Base-by-base conservation (phyloP, 2,329 filamentous ascomycete species). In the Raffaelea albimanens region DNA sequence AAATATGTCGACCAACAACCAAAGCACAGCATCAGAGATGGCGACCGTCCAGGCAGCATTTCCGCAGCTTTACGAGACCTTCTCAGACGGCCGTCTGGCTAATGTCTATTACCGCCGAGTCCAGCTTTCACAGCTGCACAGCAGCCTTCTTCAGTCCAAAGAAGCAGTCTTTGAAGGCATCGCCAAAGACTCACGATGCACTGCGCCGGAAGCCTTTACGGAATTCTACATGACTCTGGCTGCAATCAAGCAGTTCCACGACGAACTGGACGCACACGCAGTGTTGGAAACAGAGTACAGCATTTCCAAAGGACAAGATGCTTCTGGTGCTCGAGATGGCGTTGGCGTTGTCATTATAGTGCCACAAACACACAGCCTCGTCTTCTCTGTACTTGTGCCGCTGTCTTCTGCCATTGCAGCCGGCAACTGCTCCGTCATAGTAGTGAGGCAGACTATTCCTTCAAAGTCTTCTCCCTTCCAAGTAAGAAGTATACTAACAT, bases 121-220 rank as follows among this genome's bases (percentile, higher is more conserved):
- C 4, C 66, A 69, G 50, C 63, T 71, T 20, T 58, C 61, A 39
- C 53, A 52, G 9, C 56, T 71, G 1, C 67, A 69, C 47, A 43
- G 56, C 2, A 44, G 52, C 1, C 54, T 71, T 8, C 47, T 60
- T 5, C 51, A 56, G 16, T 50, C 59, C 31, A 54, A 59, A 19
- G 53, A 53, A 2, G 46, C 54, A 3, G 58, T 69, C 41, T 57
- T 58, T 41, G 53, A 56, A 40, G 62, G 63, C 1, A 58, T 68
- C 25, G 47, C 50, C 9, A 44, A 53, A 2, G 66, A 68, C 41
- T 57, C 61, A 1, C 53, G 55, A 1, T 49, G 57, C 33, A 54
- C 58, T 5, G 34, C 53, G 2, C 54, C 59, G 20, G 68, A 71
- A 49, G 59, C 62, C n/a, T 53, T 57, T 45, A 46, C 53, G 14